Base-by-base conservation (phyloP, 129 eudicot species). In the Flaveria sonorensis region DNA sequence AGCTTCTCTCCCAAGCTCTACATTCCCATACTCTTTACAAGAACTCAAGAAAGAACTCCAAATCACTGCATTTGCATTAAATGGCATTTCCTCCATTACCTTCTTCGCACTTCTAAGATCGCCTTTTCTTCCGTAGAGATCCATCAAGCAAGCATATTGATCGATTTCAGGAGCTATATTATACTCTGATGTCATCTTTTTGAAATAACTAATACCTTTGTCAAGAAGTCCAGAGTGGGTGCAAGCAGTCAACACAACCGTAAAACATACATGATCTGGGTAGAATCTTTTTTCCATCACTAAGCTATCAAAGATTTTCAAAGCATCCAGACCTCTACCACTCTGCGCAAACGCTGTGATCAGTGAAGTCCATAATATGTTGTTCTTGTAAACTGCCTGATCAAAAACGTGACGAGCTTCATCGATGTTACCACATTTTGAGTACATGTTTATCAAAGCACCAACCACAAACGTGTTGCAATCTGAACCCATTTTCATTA, bases 231-330 rank as follows among this genome's bases (percentile, higher is more conserved):
- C 87, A 21, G 83, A 50, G 63, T 80, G 83, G 60, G 77, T 86
- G 19, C 87, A 86, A 36, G 90, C 87, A 61, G 82, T 86, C 70
- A 86, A 77, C 4, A 83, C 67, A 24, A 79, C 87, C 0, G 87
- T 86, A 51, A 86, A 86, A 51, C 90, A 86, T 42, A 86, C 80
- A 74, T 86, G 87, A 63, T 86, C 90, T 0, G 82, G 85, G 12
- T 13, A 52, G 61, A 83, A 83, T 42, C 69, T 76, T 62, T 42
- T 78, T 53, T 80, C 79, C 19, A 11, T 46, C 19, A 74, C 45
- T 30, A 81, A 74, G 21, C 15, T 69, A 70, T 86, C 85, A 70
- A 86, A 86, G 2, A 83, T 28, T 50, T 73, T 53, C 63, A 86
- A 72, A 30, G 81, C 90, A 14, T 86, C 87, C 13, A 57, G 24